Evolutionary conservation across 495 filamentous ascomycete species (phyloP).

Genomic region (Aspergillus nanangensis): DNA sequence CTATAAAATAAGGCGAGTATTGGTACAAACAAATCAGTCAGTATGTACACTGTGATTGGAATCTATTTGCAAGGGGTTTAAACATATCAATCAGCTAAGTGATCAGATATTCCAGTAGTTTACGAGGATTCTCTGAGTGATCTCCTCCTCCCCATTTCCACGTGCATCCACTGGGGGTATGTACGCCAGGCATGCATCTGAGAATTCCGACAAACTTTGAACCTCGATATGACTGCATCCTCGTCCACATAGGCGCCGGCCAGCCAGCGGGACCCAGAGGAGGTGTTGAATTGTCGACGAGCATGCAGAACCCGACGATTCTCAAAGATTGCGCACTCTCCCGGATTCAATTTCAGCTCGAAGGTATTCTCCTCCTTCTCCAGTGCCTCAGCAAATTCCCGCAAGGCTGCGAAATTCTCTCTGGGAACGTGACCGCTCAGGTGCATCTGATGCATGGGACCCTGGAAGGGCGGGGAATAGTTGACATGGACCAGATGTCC

Average conservation of each 20-base stretch:
- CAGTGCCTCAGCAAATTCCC: conserved; percentile 25
- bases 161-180: no score
- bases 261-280: conserved; percentile 61
- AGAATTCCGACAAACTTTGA: conserved; percentile 32
- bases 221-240: conserved; percentile 56
- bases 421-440: background rate
- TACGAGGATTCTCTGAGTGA: no score
- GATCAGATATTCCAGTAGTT: no score
- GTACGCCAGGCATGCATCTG: conserved; percentile 10
- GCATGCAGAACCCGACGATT: conserved; percentile 80
- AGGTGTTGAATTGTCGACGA: conserved; percentile 61
- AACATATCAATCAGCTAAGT: no score
- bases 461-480: conserved; percentile 73
- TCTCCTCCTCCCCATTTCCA: no score
- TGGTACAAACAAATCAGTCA: no score
- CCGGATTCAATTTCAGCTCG: conserved; percentile 67
- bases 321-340: conserved; percentile 83
- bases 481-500: conserved; percentile 41
- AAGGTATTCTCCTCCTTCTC: conserved; percentile 49
- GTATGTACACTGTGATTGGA: no score
- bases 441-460: conserved; percentile 22
- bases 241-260: conserved; percentile 79
- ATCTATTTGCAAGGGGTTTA: no score
- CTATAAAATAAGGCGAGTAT: no score
- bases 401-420: conserved; percentile 33